Conservation (phyloP, 306 rosid genomes). For the Sechiopsis laciniata region DNA sequence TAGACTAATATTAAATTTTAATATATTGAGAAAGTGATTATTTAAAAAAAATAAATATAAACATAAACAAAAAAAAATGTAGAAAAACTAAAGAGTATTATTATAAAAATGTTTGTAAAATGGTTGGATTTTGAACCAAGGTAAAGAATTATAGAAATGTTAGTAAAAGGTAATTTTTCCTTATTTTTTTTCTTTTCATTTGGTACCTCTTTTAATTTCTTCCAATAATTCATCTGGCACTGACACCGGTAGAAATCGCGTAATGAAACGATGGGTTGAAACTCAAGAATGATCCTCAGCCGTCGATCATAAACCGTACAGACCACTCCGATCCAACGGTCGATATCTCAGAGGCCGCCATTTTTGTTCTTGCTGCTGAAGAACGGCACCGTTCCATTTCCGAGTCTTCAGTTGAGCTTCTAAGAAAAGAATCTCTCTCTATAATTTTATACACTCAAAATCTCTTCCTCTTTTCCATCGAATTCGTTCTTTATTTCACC, state of each 20-base stretch:
- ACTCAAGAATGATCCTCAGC: background rate
- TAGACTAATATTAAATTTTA: too few relatives aligned
- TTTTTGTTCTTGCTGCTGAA: constrained; percentile 13
- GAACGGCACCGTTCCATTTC: background rate
- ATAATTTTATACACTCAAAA: background rate
- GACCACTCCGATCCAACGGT: constrained; percentile 15
- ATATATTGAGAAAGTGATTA: too few relatives aligned
- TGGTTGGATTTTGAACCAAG: too few relatives aligned
- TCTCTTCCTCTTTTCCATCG: background rate
- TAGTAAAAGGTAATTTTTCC: too few relatives aligned
- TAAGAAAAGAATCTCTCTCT: constrained; percentile 15
- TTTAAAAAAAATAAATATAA: too few relatives aligned
- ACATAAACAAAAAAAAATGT: too few relatives aligned
- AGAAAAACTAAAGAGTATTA: too few relatives aligned
- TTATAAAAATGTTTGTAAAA: too few relatives aligned
- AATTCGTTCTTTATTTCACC: background rate
- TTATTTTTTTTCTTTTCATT: background rate
- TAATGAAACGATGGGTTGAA: constrained; percentile 10
- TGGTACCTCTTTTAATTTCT: background rate
- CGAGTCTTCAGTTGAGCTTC: constrained; percentile 12
- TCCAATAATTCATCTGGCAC: constrained; percentile 10
- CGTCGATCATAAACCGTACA: constrained; percentile 1
- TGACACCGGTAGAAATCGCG: background rate
- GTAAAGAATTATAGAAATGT: too few relatives aligned
- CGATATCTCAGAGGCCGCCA: background rate